Evolutionary conservation across 1,284 basidiomycete genomes (phyloP), one percentile per base, ranked within the genome.

Genomic region (Leucoagaricus sp.): DNA sequence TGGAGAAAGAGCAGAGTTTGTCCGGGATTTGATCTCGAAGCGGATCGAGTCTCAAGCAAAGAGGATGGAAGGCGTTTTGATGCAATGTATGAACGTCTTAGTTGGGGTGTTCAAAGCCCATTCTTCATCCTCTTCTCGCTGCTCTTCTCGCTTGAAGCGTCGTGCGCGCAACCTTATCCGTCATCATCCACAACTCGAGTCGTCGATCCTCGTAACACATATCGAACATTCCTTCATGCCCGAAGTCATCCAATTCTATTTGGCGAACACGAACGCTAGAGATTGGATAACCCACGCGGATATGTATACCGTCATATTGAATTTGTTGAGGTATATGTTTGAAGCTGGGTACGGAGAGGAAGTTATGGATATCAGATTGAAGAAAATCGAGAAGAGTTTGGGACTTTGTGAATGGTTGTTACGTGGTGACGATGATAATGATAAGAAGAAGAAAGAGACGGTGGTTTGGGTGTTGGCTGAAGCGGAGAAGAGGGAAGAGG

Each of bases 261-360:
- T 73, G 21, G 55, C 53, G 46, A 68, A 68, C 57, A 63, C 60
- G 34, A 68, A 65, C 36, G 64, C 68, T 29, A 63, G 61, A 33
- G 67, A 69, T 59, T 73, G 70, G 72, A 61, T 73, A 45, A 60
- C 65, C 19, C 69, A 71, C 53, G 58, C 61, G 38, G 67, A 69
- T 41, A 60, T 66, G 28, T 72, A 71, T 59, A 42, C 61, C 28
- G 61, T 57, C 4, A 63, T 72, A 12, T 52, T 73, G 34, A 63
- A 67, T 4, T 58, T 66, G 25, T 55, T 73, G 50, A 62, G 64
- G 52, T 51, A 60, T 50, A 64, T 71, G 53, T 58, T 64, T 47
- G 66, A 70, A 15, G 61, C 53, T 13, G 64, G 64, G 9, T 55
- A 60, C 28, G 44, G 42, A 13, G 51, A 59, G 23, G 42, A 58